phyloP scores from a whole-genome alignment of 225 moss, liverwort and hornwort genomes.

The Polytrichum formosum region DNA sequence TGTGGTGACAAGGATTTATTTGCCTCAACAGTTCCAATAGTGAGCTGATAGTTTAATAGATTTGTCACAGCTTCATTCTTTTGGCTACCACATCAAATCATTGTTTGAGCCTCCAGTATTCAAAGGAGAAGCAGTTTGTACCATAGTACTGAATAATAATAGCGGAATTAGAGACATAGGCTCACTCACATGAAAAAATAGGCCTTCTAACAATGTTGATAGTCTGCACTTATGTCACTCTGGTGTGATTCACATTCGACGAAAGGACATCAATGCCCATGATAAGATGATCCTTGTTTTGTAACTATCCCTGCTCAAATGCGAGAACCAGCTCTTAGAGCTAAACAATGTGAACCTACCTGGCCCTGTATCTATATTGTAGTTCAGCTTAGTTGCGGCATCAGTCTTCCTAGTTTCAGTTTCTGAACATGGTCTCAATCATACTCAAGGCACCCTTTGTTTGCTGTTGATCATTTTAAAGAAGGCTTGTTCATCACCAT shows the following conservation, averaged over 20 bases:
- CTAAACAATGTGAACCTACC: conserved; percentile 12
- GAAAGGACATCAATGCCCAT: conserved; percentile 5
- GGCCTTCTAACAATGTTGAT: conserved; percentile 21
- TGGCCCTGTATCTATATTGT: conserved; percentile 40
- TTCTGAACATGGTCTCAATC: conserved; percentile 15
- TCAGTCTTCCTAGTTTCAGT: conserved; percentile 14
- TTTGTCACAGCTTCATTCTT: conserved; percentile 44
- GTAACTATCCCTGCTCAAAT: neutral
- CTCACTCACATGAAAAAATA: conserved; percentile 12
- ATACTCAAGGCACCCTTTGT: neutral
- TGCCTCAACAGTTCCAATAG: conserved; percentile 13
- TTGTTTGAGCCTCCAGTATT: conserved; percentile 58
- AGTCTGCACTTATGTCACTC: conserved; percentile 14
- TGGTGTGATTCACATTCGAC: conserved; percentile 10
- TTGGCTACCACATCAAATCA: conserved; percentile 41
- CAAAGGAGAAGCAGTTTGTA: conserved; percentile 45
- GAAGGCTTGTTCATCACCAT: conserved; percentile 3
- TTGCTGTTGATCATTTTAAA: conserved; percentile 23
- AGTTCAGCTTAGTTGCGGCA: conserved; percentile 15
- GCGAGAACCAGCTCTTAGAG: conserved; percentile 11
- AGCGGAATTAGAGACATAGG: conserved; percentile 24
- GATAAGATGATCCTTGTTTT: conserved; percentile 14
- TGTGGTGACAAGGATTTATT: conserved; percentile 8
- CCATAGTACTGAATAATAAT: conserved; percentile 51
- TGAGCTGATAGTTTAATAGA: conserved; percentile 31